phyloP scores from a whole-genome alignment of 2,329 filamentous ascomycete genomes.

The Cercospora sp. region DNA sequence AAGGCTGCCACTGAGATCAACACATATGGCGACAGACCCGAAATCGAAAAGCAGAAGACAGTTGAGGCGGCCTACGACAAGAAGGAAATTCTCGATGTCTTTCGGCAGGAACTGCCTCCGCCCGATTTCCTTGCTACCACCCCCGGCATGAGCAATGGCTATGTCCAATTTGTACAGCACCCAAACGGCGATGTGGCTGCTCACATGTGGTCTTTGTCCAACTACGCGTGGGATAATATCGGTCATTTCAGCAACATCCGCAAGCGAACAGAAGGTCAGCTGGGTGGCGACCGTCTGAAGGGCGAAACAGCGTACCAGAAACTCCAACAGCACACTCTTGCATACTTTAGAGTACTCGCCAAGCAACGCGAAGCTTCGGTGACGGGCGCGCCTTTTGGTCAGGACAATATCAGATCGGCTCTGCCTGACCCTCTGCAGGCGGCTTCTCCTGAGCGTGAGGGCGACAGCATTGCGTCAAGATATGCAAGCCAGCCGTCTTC shows the following conservation, averaged over 20 bases:
- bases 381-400: conserved; percentile 36
- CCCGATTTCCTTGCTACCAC: conserved; percentile 42
- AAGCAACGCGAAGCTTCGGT: conserved; percentile 42
- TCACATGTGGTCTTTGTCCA: conserved; percentile 47
- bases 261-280: conserved; percentile 47
- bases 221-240: conserved; percentile 49
- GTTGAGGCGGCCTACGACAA: conserved; percentile 37
- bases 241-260: conserved; percentile 47
- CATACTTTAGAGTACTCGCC: conserved; percentile 47
- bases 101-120: conserved; percentile 46
- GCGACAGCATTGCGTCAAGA: conserved; percentile 1
- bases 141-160: conserved; percentile 42
- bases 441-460: conserved; percentile 7
- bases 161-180: conserved; percentile 50
- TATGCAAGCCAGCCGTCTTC: not conserved
- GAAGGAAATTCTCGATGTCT: conserved; percentile 42
- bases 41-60: conserved; percentile 33
- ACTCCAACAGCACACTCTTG: conserved; percentile 41
- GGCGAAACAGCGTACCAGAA: conserved; percentile 40
- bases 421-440: conserved; percentile 29
- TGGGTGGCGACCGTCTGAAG: conserved; percentile 45
- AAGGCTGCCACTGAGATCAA: not conserved
- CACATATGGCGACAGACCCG: conserved; percentile 34
- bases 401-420: conserved; percentile 36
- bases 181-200: conserved; percentile 51